phyloP scores from a whole-genome alignment of 108 stramenopile genomes.

The Thalassiosira profunda region DNA sequence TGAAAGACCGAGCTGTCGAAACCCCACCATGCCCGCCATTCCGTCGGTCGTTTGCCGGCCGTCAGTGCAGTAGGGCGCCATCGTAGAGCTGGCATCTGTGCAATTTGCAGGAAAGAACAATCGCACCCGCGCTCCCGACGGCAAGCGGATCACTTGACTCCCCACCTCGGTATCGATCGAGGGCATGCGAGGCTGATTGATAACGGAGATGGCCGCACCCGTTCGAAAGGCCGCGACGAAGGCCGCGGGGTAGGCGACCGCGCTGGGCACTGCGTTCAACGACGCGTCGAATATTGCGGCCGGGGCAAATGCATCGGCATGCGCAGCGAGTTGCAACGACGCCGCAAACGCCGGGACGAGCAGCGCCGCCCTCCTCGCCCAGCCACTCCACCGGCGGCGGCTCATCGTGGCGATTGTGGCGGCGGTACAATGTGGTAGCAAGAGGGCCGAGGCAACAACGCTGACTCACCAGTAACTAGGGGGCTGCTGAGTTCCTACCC shows the following conservation, averaged over 20 bases:
- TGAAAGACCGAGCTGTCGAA: conserved; percentile 13
- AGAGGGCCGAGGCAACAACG: too few species aligned
- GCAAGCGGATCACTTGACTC: conserved; percentile 9
- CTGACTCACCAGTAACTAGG: too few species aligned
- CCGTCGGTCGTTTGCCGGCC: conserved; percentile 18
- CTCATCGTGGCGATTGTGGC: too few species aligned
- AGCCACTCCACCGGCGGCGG: too few species aligned
- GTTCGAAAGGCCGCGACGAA: conserved; percentile 27
- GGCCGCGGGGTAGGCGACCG: conserved; percentile 11
- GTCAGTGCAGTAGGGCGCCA: conserved; percentile 21
- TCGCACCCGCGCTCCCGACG: conserved; percentile 20
- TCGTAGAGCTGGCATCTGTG: not conserved
- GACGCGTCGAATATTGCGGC: too few species aligned
- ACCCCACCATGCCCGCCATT: conserved; percentile 12
- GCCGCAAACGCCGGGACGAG: too few species aligned
- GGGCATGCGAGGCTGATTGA: conserved; percentile 19
- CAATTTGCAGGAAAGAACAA: conserved; percentile 19
- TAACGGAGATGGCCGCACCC: conserved; percentile 19
- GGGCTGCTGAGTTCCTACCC: too few species aligned
- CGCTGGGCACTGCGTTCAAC: not conserved
- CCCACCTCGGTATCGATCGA: conserved; percentile 6
- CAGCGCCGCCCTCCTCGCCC: too few species aligned
- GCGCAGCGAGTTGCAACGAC: too few species aligned
- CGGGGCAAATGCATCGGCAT: too few species aligned
- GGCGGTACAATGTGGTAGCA: too few species aligned